These are phyloP conservation scores for Millerozyma acaciae DNA, from an alignment of 805 yeast species.

Conservation along the genomic window DNA sequence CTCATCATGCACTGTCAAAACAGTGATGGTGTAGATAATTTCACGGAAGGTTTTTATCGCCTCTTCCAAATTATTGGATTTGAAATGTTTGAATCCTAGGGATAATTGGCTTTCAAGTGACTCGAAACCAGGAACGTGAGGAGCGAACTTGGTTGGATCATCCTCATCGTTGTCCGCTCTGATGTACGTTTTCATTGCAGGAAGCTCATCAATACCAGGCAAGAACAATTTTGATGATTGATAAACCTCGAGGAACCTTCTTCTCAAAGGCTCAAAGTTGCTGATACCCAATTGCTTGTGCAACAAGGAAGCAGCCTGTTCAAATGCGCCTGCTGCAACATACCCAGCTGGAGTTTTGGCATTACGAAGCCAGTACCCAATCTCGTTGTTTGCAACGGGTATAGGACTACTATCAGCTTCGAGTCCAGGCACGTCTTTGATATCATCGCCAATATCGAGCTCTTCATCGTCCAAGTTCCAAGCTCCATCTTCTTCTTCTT, in stretches of 20 bases:
- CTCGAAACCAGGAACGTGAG: conserved; percentile 73
- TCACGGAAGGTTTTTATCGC: conserved; percentile 79
- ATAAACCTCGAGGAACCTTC: conserved; percentile 79
- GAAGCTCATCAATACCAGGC: conserved; percentile 70
- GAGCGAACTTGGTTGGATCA: conserved; percentile 45
- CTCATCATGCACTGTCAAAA: conserved; percentile 64
- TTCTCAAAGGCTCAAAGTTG: conserved; percentile 82
- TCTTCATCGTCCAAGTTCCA: conserved; percentile 85
- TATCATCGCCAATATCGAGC: conserved; percentile 56
- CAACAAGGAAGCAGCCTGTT: conserved; percentile 89
- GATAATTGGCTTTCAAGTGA: conserved; percentile 56
- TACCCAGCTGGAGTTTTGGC: conserved; percentile 88
- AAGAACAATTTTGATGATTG: conserved; percentile 72
- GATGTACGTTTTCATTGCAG: conserved; percentile 64
- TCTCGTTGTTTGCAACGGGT: conserved; percentile 48
- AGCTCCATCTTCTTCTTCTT: conserved; percentile 62
- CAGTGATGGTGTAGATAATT: conserved; percentile 70
- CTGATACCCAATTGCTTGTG: conserved; percentile 85
- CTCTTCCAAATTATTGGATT: conserved; percentile 74
- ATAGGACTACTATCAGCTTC: conserved; percentile 13
- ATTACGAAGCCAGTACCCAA: conserved; percentile 79
- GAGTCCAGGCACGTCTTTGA: conserved; percentile 21
- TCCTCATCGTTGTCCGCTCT: conserved; percentile 62
- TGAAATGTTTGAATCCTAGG: conserved; percentile 78
- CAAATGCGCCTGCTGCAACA: conserved; percentile 95